Conservation (phyloP, 2,329 filamentous ascomycete species). For the Xylaria sp. region DNA sequence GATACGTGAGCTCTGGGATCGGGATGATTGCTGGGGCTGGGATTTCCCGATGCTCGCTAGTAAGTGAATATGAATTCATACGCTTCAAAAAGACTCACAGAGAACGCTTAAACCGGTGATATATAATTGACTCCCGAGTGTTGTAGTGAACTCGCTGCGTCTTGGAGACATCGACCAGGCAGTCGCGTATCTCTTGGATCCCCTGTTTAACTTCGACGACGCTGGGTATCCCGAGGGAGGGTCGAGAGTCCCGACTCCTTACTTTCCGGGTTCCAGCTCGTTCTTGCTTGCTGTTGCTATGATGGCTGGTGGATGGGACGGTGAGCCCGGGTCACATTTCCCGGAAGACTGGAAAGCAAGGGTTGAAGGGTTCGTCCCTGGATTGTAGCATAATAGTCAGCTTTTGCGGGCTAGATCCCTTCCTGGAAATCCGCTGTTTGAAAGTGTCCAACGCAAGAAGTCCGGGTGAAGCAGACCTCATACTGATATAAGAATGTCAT, state of each 20-base stretch:
- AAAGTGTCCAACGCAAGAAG: not conserved
- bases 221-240: conserved; percentile 65
- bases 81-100: not conserved
- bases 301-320: conserved; percentile 68
- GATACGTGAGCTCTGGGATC: conserved; percentile 53
- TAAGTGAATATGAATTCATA: conserved; percentile 3
- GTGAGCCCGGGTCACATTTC: conserved; percentile 56
- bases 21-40: conserved; percentile 56
- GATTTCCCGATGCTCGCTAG: conserved; percentile 57
- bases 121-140: not conserved
- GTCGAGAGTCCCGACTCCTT: conserved; percentile 64
- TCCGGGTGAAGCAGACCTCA: not conserved
- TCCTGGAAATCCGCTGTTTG: not conserved
- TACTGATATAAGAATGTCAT: not conserved
- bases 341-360: conserved; percentile 59
- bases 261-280: conserved; percentile 62
- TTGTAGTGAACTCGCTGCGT: conserved; percentile 52
- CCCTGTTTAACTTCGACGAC: conserved; percentile 64
- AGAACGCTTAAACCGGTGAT: not conserved
- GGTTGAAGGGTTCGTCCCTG: conserved; percentile 59
- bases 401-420: too few species aligned
- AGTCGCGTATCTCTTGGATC: conserved; percentile 58
- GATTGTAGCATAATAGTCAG: conserved; percentile 41
- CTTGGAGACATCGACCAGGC: conserved; percentile 53
- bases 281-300: conserved; percentile 64